These are phyloP conservation scores for Ascochyta pisi DNA, from an alignment of 2,329 filamentous ascomycete genomes.

Conservation along the genomic window DNA sequence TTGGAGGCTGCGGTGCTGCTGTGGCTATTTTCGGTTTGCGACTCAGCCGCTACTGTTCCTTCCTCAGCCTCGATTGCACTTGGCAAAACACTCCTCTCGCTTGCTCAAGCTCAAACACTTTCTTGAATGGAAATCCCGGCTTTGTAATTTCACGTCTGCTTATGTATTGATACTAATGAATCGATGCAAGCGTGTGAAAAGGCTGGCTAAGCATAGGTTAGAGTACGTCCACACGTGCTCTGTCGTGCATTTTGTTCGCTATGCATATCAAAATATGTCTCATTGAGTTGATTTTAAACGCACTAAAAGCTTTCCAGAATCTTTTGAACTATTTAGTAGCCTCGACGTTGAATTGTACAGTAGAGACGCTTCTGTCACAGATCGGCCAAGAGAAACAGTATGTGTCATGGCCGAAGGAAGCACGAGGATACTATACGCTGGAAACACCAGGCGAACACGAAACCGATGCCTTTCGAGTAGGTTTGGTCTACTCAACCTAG, in stretches of 20 bases:
- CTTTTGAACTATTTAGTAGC: too few relatives aligned
- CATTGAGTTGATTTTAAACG: too few relatives aligned
- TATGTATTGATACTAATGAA: neutral
- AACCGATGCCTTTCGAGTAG: neutral
- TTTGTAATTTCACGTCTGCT: neutral
- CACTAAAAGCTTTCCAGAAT: too few relatives aligned
- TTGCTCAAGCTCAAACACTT: neutral
- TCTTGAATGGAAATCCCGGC: too few relatives aligned
- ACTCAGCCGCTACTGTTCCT: conserved; percentile 6
- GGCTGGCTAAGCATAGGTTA: neutral
- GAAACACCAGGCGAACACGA: conserved; percentile 4
- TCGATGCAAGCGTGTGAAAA: neutral
- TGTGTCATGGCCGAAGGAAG: too few relatives aligned
- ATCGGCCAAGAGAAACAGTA: too few relatives aligned
- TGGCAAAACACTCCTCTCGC: neutral
- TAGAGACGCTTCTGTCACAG: too few relatives aligned
- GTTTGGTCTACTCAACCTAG: too few relatives aligned
- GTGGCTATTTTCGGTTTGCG: conserved; percentile 4
- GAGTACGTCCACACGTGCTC: neutral
- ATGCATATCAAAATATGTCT: too few relatives aligned
- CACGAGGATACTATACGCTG: neutral
- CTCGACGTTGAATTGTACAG: too few relatives aligned
- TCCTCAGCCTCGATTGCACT: neutral
- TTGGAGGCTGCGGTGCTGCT: neutral
- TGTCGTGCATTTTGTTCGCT: neutral